Conservation (phyloP, 768 basidiomycete species). For the Melanogaster broomeanus region DNA sequence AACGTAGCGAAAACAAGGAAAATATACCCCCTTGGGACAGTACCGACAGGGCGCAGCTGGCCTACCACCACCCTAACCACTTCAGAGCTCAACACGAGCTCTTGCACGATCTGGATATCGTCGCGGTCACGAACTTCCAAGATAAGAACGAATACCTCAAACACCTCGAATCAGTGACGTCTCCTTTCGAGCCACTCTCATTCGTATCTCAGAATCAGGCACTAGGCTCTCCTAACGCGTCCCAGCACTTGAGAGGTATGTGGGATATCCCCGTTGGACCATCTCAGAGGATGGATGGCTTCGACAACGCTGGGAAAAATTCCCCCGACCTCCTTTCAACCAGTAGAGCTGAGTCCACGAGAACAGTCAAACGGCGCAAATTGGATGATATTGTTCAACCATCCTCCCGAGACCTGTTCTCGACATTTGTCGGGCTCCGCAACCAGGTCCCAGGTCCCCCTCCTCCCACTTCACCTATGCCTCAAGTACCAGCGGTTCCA, state of each 20-base stretch:
- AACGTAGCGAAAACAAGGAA: conserved; percentile 16
- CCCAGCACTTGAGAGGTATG: neutral
- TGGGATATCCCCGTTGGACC: conserved; percentile 3
- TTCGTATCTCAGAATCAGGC: conserved; percentile 21
- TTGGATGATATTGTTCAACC: conserved; percentile 23
- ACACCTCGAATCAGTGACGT: conserved; percentile 18
- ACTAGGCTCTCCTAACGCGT: neutral
- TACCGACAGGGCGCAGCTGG: neutral
- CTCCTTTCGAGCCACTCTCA: conserved; percentile 26
- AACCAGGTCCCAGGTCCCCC: conserved; percentile 12
- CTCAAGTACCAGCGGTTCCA: conserved; percentile 4
- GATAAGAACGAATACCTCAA: conserved; percentile 23
- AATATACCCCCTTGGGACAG: conserved; percentile 10
- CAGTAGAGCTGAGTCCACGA: conserved; percentile 4
- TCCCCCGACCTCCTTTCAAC: neutral
- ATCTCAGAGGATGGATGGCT: neutral
- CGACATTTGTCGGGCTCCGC: conserved; percentile 26
- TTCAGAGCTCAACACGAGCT: conserved; percentile 10
- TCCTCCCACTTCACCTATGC: conserved; percentile 2
- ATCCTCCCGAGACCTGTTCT: conserved; percentile 28
- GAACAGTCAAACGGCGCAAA: conserved; percentile 23
- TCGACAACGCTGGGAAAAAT: neutral
- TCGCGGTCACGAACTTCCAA: neutral
- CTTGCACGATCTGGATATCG: neutral
- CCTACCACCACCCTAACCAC: neutral